Evolutionary conservation across 2,329 filamentous ascomycete genomes (phyloP), one percentile per base, ranked within the genome.

Genomic region (Bipolaris zeicola): DNA sequence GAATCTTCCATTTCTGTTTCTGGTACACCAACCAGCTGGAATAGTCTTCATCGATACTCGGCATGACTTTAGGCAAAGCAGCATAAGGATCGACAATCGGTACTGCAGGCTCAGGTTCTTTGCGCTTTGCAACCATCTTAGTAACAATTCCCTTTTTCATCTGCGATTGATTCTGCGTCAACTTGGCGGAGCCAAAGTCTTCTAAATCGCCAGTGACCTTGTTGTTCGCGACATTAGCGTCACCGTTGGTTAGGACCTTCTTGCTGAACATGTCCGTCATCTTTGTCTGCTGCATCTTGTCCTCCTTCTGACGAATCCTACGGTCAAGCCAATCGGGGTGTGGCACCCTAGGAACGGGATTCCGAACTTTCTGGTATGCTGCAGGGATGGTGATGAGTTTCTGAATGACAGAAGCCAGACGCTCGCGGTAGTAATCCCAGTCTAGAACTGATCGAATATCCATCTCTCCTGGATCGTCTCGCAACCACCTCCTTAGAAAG

Each of bases 321-420:
- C 92, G 87, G 69, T 97, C 92, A 33, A 99, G 84, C 95, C 95
- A 99, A 52, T 99, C 96, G 0, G 95, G 95, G 77, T 99, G 96
- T 6, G 90, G 83, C 11, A 99, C 92, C 63, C 96, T 85, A 13
- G 95, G 96, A 1, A 98, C 94, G 0, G 95, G 95, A 70, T 99
- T 99, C 52, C 89, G 86, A 52, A 99, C 85, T 77, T 96, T 98
- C 74, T 99, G 95, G 48, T 99, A 82, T 3, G 96, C 95, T 14
- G 95, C 96, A 2, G 95, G 95, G 64, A 99, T 99, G 1, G 96
- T 99, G 72, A 99, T 96, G 52, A 99, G 85, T 76, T 99, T 99
- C 78, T 99, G 95, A 49, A 99, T 96, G 52, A 99, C 95, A 0
- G 94, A 98, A 0, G 93, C 94, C 18, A 99, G 82, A 79, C 95